phyloP scores from a whole-genome alignment of 225 moss, liverwort and hornwort genomes.

The Marchantia polymorpha region DNA sequence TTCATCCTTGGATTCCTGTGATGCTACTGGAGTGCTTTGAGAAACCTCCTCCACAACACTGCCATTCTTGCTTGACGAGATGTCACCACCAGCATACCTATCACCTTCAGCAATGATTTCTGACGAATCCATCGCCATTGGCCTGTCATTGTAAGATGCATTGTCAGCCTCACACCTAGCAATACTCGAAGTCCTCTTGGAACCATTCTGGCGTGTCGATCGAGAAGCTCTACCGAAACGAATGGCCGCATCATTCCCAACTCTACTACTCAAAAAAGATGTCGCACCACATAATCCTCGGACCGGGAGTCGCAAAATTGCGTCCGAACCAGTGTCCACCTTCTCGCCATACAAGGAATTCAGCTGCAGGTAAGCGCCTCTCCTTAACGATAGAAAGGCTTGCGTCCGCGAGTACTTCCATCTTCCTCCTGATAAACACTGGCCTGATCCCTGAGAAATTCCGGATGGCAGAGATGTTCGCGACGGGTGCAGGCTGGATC shows the following conservation, averaged over 20 bases:
- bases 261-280: neutral
- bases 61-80: slow-evolving; percentile 14
- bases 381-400: slow-evolving; percentile 10
- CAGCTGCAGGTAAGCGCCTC: neutral
- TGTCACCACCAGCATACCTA: slow-evolving; percentile 13
- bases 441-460: neutral
- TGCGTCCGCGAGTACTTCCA: slow-evolving; percentile 3
- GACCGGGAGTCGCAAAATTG: slow-evolving; percentile 15
- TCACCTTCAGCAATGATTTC: slow-evolving; percentile 13
- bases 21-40: slow-evolving; percentile 18
- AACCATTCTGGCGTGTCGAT: neutral
- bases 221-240: neutral
- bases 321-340: neutral
- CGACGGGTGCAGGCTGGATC: slow-evolving; percentile 1
- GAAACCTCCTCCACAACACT: slow-evolving; percentile 13
- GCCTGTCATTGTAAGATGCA: slow-evolving; percentile 29
- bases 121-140: slow-evolving; percentile 19
- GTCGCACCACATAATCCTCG: slow-evolving; percentile 8
- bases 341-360: slow-evolving; percentile 17
- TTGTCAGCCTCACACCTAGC: slow-evolving; percentile 41
- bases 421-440: neutral
- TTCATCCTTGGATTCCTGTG: slow-evolving; percentile 26
- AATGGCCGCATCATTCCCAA: neutral
- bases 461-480: neutral
- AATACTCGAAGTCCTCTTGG: slow-evolving; percentile 18